Base-by-base conservation (phyloP, 2,329 filamentous ascomycete species). In the Trichoderma atroviride region DNA sequence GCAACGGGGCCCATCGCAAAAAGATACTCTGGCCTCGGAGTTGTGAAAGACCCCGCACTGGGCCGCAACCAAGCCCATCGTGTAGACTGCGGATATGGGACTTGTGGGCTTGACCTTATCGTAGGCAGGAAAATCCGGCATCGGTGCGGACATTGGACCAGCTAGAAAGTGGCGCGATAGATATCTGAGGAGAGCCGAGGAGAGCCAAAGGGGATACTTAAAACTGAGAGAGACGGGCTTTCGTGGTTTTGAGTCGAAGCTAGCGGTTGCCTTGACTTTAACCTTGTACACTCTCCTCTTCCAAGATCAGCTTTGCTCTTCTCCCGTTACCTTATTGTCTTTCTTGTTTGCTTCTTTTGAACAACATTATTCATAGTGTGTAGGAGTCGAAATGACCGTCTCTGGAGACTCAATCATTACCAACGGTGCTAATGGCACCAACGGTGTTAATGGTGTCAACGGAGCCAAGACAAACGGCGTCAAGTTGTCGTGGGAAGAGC, bases 401-500 rank as follows among this genome's bases (percentile, higher is more conserved):
- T 58, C 52, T 57, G 53, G 62, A 43, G 62, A 40, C 31, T 29
- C 31, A 57, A 22, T 22, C 16, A 35, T 31, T 31, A 29, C 62
- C 52, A 65, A 65, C 53, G 27, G 55, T 29, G 33, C 58, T 1
- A 60, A 57, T 3, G 6, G 55, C 29, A 29, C 62, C 35, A 65
- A 65, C 29, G 52, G 40, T 27, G 33, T 55, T 1, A 60, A 56
- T 13, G 58, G 64, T 11, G 19, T 40, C 11, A 22, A 55, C 22
- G 50, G 33, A 24, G 56, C 61, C 33, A 35, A 52, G 6, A 22
- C 58, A 3, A 63, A 59, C n/a, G 64, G 67, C 19, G 16, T 56
- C n/a, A 31, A 58, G 58, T 35, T 22, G 5, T 60, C 70, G 5
- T 85, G 84, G 83, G 79, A 85, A 73, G 73, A 77, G 5, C 76